phyloP scores from a whole-genome alignment of 108 stramenopile genomes.

The Nitzschia inconspicua region DNA sequence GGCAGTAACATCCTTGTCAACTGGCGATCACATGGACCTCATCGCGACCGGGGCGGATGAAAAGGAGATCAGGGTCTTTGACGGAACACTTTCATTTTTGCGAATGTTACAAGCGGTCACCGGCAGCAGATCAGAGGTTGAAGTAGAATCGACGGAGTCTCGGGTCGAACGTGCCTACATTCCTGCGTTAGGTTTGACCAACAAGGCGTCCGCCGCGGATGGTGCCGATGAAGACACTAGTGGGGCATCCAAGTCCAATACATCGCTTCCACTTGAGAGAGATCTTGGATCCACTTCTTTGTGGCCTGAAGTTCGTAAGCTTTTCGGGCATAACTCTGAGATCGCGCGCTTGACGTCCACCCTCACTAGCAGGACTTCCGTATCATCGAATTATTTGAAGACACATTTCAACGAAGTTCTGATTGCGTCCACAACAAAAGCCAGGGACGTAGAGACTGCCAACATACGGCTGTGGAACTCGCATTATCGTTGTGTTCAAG shows the following conservation, averaged over 20 bases:
- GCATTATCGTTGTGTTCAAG: conserved; percentile 60
- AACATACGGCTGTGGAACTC: conserved; percentile 74
- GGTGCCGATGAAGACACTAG: conserved; percentile 44
- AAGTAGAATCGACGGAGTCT: neutral
- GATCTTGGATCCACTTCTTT: conserved; percentile 78
- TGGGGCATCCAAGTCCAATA: conserved; percentile 22
- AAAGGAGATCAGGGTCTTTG: conserved; percentile 83
- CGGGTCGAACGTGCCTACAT: conserved; percentile 83
- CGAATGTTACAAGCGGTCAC: conserved; percentile 35
- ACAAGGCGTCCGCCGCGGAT: conserved; percentile 73
- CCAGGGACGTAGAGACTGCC: conserved; percentile 76
- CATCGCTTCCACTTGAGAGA: conserved; percentile 67
- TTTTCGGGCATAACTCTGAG: conserved; percentile 85
- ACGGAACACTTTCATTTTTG: conserved; percentile 67
- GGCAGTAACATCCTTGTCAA: conserved; percentile 60
- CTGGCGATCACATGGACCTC: conserved; percentile 44
- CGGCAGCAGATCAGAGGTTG: neutral
- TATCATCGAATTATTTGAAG: neutral
- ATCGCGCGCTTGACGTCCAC: conserved; percentile 73
- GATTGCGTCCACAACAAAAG: conserved; percentile 83
- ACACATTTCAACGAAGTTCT: conserved; percentile 28
- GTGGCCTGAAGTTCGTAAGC: conserved; percentile 82
- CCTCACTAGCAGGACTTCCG: conserved; percentile 26
- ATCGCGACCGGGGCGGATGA: conserved; percentile 86
- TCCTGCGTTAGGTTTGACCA: conserved; percentile 83